Evolutionary conservation across 768 basidiomycete genomes (phyloP), one percentile per base, ranked within the genome.

Genomic region (Collybiopsis confluens): DNA sequence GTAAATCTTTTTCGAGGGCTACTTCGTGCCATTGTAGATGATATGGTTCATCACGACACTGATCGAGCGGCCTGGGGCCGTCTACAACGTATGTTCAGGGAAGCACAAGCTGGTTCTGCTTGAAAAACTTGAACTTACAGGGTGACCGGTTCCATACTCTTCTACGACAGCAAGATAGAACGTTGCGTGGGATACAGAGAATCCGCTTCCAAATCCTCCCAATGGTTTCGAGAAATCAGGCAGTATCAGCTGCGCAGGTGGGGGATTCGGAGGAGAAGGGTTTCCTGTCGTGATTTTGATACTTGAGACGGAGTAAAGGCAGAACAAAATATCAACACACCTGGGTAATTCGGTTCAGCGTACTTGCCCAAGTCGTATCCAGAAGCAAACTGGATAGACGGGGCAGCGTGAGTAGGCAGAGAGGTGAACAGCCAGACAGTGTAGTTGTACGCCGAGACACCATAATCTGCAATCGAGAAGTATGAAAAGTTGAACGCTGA

Each of bases 301-400:
- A 44, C 16, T 3, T 45, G 26, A 24, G 46, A 36, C 27, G 58
- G 13, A 40, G 21, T n/a, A 21, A 43, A 7, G 21, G 33, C 9
- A 16, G 35, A 15, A n/a, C 8, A 16, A 15, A 40, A 15, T 15
- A 26, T 13, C 15, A 47, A n/a, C 65, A 36, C 20, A 68, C 70
- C 68, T 4, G 71, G 71, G 54, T 73, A 73, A 52, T 70, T 74
- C 20, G 65, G 59, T 27, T 59, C 64, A 26, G 70, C 62, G 54
- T 60, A 73, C 9, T 65, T 60, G 8, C 73, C 73, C 45, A 73
- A 68, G 58, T 63, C 66, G 56, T 69, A 61, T 7, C 73, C 72
- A 18, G 55, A 62, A 26, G 65, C 65, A 41, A 62, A 64, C 8
- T 60, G 57, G 13, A 59, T 61, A 9, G 61, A 55, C 1, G 66